Evolutionary conservation across 352 stramenopile genomes (phyloP).

Genomic region (Pythium grandisporangium): DNA sequence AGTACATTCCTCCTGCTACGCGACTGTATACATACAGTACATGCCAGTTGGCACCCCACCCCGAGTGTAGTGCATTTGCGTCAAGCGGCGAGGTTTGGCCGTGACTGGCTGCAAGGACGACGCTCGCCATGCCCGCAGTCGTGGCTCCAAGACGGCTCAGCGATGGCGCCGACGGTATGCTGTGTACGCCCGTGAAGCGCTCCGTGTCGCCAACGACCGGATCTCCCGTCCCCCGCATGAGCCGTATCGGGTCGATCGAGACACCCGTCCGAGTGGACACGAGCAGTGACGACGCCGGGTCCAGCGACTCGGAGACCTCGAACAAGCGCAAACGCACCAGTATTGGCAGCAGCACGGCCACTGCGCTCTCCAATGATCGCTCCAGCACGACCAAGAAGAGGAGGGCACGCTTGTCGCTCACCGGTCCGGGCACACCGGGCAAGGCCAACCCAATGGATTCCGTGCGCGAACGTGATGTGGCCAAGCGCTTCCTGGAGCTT

Average conservation of each 20-base stretch:
- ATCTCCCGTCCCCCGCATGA: background rate
- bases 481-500: constrained; percentile 68
- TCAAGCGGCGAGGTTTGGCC: too few relatives aligned
- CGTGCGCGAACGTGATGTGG: constrained; percentile 48
- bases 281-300: background rate
- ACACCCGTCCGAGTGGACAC: background rate
- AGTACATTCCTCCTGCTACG: too few relatives aligned
- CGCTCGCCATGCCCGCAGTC: background rate
- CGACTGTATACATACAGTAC: too few relatives aligned
- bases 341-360: constrained; percentile 15
- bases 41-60: too few relatives aligned
- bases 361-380: constrained; percentile 12
- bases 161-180: constrained; percentile 6
- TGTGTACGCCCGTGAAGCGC: constrained; percentile 8
- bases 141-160: too few relatives aligned
- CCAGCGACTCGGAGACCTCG: background rate
- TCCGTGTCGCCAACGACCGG: constrained; percentile 8
- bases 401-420: constrained; percentile 42
- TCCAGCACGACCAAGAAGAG: constrained; percentile 41
- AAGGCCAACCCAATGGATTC: constrained; percentile 63
- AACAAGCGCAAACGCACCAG: constrained; percentile 55
- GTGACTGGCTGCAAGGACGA: too few relatives aligned
- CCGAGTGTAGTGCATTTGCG: too few relatives aligned
- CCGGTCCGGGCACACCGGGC: constrained; percentile 31
- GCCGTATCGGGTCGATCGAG: constrained; percentile 2